Base-by-base conservation (phyloP, 106 monocot species). In the Posidonia australis region DNA sequence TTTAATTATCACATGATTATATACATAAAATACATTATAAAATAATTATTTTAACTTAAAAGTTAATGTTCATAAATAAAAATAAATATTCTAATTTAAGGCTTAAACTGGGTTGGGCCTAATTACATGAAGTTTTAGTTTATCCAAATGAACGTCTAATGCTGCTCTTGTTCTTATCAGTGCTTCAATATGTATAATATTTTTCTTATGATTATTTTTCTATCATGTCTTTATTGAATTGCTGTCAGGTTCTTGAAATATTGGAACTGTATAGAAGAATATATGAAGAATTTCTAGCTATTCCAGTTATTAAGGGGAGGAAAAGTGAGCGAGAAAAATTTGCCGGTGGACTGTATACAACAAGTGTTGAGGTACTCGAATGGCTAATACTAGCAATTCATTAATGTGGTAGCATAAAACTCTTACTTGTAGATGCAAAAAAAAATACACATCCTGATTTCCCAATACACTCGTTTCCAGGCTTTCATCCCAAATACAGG, bases 311-410 rank as follows among this genome's bases (percentile, higher is more conserved):
- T 18, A 89, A 90, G 58, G 93, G 93, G 51, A 84, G 65, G 75
- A 94, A 94, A 76, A 94, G 86, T 60, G 93, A 94, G 44, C 55
- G 83, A 25, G 93, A 94, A 71, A 94, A 94, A 62, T 94, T 94
- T 86, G 93, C 89, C 65, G 93, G 93, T 73, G 93, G 86, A 4
- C 83, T 89, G 48, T 94, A 94, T 60, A 94, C 93, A 27, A 94
- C 93, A 26, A 94, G 86, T 75, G 89, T 94, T 56, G 93, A 94
- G 93, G 93, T 94, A 81, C 20, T 70, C 10, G 13, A 57, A 30
- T 59, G 23, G 17, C 3, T n/a, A 22, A 24, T 20, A 54, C n/a
- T n/a, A n/a, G n/a, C n/a, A n/a, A n/a, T 29, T 6, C 23, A 19
- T 10, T 54, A 54, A 54, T 54, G 22, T 54, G 1, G 10, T 10